Base-by-base conservation (phyloP, 2,329 filamentous ascomycete species). In the Colletotrichum acutatum region DNA sequence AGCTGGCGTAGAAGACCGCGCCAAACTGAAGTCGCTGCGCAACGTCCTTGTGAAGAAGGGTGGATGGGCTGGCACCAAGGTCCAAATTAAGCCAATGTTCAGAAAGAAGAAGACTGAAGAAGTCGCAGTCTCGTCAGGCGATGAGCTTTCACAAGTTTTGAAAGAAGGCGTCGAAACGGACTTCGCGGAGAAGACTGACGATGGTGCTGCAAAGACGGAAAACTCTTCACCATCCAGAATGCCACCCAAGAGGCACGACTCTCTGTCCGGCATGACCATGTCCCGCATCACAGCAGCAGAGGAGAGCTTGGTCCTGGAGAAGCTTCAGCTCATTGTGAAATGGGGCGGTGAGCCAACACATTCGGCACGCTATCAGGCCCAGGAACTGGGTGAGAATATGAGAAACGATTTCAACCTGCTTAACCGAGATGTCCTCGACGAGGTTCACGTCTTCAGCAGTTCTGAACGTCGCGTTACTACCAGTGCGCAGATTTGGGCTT, bases 51-150 rank as follows among this genome's bases (percentile, higher is more conserved):
- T 94, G 54, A 97, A 97, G 84, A 99, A 99, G 82, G 95, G 95
- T 1, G 92, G 91, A 24, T 98, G 96, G 93, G 92, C 95, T 4
- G 97, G 97, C 0, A 99, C 97, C 1, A 99, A 99, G 82, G 95
- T 99, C 2, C 97, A 99, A 83, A 98, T 99, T 81, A 99, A 99
- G 83, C 97, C 97, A 11, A 98, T 99, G 95, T 99, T 99, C 83
- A 92, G 95, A 64, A 98, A 96, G 84, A 92, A 95, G 78, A 94
- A 91, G 78, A 89, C 91, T 3, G 90, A 93, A 63, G 90, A 92
- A 75, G 54, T 70, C 6, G 72, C 80, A 1, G 79, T 83, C 4
- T 71, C 66, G 30, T 71, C 71, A 7, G 71, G 71, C 14, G 80
- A 83, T 14, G 85, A 86, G 72, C 72, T 74, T 4, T 79, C 78